Conservation (phyloP, 805 yeast genomes). For the Jamesozyma lodderae region DNA sequence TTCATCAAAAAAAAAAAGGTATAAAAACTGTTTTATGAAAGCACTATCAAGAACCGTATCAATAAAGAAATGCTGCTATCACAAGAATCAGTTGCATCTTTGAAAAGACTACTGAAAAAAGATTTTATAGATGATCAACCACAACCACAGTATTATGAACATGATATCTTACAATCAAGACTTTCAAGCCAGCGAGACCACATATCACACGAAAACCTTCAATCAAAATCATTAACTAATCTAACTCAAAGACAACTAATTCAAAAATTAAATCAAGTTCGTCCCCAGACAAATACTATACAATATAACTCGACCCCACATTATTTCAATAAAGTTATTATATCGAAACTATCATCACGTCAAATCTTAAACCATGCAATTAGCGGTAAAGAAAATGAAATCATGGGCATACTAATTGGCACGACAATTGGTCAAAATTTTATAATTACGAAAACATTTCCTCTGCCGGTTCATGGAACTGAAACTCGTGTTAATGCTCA, state of each 20-base stretch:
- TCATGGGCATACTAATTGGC: constrained; percentile 94
- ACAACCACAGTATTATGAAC: background rate
- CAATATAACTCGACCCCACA: background rate
- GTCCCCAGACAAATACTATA: background rate
- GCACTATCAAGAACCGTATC: background rate
- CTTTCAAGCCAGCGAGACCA: too few relatives aligned
- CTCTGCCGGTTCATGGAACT: constrained; percentile 91
- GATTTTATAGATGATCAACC: background rate
- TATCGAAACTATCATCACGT: constrained; percentile 61
- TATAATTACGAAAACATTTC: constrained; percentile 71
- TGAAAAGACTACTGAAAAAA: background rate
- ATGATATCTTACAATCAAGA: too few relatives aligned
- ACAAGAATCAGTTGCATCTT: constrained; percentile 1
- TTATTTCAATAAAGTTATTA: constrained; percentile 19
- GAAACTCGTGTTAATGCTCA: constrained; percentile 94
- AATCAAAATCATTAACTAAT: too few relatives aligned
- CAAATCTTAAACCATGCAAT: constrained; percentile 77
- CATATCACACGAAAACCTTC: too few relatives aligned
- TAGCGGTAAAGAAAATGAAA: constrained; percentile 77
- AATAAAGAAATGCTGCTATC: background rate
- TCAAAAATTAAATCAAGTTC: too few relatives aligned
- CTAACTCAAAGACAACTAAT: background rate
- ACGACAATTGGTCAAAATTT: constrained; percentile 47
- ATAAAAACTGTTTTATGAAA: too few relatives aligned
- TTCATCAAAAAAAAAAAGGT: too few relatives aligned